Percentiles rank a stretch among this genome's conserved stretches.
Conservation (phyloP, 1,139 yeast species). For the Kodamaea arcana region DNA sequence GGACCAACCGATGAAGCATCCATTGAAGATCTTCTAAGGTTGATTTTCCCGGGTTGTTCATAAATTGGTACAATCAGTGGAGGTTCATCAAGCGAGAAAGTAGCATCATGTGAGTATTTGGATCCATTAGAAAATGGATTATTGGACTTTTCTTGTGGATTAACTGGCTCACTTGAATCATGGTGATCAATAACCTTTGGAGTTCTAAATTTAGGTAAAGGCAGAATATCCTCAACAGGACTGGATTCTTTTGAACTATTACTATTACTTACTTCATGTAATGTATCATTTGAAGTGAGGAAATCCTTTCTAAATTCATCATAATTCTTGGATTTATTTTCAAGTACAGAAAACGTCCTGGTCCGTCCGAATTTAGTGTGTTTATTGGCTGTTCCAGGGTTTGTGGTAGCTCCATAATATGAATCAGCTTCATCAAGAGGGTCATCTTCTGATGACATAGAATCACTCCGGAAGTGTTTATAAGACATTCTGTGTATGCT, state of each 20-base stretch:
- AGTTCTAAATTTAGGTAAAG: background rate
- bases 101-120: background rate
- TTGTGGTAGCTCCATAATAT: slow-evolving; percentile 65
- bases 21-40: slow-evolving; percentile 57
- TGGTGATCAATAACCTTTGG: background rate
- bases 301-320: slow-evolving; percentile 8
- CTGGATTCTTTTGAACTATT: background rate
- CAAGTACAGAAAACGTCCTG: slow-evolving; percentile 50
- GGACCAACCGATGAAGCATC: slow-evolving; percentile 50
- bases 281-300: slow-evolving; percentile 3
- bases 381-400: slow-evolving; percentile 42
- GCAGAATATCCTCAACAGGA: slow-evolving; percentile 1
- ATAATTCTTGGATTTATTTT: slow-evolving; percentile 18
- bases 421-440: slow-evolving; percentile 67
- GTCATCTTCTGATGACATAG: slow-evolving; percentile 45
- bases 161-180: background rate
- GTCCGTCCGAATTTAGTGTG: slow-evolving; percentile 39
- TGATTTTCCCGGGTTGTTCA: slow-evolving; percentile 7
- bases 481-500: no score
- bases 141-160: background rate
- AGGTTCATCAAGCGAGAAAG: background rate
- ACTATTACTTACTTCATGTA: slow-evolving; percentile 2
- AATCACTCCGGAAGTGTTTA: slow-evolving; percentile 24
- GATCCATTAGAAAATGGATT: background rate
- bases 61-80: slow-evolving; percentile 37